Percentiles rank a stretch among this genome's conserved stretches.
Conservation (phyloP, 495 filamentous ascomycete genomes). For the Talaromyces nanjingensis region DNA sequence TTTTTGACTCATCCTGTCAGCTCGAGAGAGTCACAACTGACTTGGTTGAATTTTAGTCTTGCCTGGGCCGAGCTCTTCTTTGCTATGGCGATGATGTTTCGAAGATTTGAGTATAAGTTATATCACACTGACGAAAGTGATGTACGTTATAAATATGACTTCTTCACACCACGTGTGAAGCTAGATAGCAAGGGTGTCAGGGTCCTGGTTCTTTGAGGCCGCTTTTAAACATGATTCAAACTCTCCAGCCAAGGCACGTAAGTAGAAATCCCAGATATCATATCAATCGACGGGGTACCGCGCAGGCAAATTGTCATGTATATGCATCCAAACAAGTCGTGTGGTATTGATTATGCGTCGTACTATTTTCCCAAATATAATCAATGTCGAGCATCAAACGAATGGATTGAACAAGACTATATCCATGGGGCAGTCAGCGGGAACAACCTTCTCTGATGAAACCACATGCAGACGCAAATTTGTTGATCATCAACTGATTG, state of each 20-base stretch:
- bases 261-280: neutral
- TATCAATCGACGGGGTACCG: neutral
- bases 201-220: neutral
- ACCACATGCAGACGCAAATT: too few species aligned
- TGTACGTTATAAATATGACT: constrained; percentile 27
- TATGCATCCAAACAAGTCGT: neutral
- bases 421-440: too few species aligned
- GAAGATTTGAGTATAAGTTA: constrained; percentile 22
- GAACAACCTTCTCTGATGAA: too few species aligned
- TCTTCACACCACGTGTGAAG: constrained; percentile 27
- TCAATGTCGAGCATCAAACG: too few species aligned
- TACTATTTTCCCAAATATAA: too few species aligned
- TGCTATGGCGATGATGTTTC: constrained; percentile 23
- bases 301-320: neutral
- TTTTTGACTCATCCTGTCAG: neutral
- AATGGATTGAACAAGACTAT: too few species aligned
- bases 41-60: constrained; percentile 15
- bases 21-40: neutral
- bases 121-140: constrained; percentile 31
- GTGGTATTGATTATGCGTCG: neutral
- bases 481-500: too few species aligned
- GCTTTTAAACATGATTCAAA: neutral
- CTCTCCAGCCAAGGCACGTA: neutral
- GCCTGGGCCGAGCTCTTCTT: constrained; percentile 30
- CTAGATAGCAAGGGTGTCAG: constrained; percentile 28